Percentiles rank a stretch among this genome's conserved stretches.
phyloP scores from a whole-genome alignment of 495 filamentous ascomycete species.

The Podospora fimiseda region DNA sequence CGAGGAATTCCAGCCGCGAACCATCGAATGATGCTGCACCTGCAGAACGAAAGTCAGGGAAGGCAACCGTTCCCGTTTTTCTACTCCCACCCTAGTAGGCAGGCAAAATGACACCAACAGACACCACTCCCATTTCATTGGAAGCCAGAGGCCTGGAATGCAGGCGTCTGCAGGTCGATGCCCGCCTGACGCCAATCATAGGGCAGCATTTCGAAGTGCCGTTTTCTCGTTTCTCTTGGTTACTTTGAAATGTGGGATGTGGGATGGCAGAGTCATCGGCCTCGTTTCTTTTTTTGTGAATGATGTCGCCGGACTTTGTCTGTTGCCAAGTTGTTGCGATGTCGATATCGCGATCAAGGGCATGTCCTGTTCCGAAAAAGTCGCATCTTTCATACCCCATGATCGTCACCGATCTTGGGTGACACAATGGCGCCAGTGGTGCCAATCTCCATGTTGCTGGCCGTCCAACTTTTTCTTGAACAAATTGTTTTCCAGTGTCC shows the following conservation, averaged over 20 bases:
- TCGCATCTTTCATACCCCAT: neutral
- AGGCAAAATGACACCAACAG: conserved; percentile 1
- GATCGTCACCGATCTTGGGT: neutral
- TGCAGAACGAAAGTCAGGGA: conserved; percentile 1
- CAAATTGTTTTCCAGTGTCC: conserved; percentile 10
- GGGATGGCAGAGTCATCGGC: conserved; percentile 24
- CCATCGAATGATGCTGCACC: conserved; percentile 1
- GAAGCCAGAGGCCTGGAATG: conserved; percentile 21
- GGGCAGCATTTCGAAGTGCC: conserved; percentile 17
- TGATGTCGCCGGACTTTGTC: neutral
- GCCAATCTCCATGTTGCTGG: neutral
- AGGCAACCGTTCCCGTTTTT: conserved; percentile 13
- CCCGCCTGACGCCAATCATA: conserved; percentile 19
- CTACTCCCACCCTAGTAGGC: neutral
- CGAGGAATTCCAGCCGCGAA: neutral
- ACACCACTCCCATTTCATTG: conserved; percentile 26
- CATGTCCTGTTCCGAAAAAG: neutral
- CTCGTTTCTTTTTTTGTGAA: neutral
- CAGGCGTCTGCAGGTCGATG: conserved; percentile 22
- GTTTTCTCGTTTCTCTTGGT: conserved; percentile 6
- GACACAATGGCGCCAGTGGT: neutral
- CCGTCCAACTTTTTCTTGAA: neutral
- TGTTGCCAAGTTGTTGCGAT: conserved; percentile 4
- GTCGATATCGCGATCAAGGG: neutral
- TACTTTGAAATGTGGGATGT: conserved; percentile 2